Evolutionary conservation across 2,329 filamentous ascomycete species (phyloP).

Genomic region (Colletotrichum somersetense): DNA sequence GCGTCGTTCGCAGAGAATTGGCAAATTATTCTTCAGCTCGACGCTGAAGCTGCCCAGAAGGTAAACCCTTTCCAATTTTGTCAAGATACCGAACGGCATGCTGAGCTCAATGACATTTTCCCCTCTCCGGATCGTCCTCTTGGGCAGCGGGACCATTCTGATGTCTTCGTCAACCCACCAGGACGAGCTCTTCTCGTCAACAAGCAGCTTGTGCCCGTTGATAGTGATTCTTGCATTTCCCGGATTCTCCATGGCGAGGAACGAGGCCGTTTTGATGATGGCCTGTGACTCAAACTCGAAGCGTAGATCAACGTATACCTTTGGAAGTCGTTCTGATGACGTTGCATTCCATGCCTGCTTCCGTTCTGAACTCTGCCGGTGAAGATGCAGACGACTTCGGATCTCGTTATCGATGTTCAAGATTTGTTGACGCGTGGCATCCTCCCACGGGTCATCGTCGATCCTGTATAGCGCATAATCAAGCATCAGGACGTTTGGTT

Average conservation of each 20-base stretch:
- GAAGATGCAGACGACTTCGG: conserved; percentile 45
- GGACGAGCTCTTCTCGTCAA: background rate
- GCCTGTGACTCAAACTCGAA: conserved; percentile 46
- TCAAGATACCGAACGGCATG: conserved; percentile 48
- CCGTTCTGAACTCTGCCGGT: conserved; percentile 46
- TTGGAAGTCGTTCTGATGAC: conserved; percentile 42
- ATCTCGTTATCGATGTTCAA: conserved; percentile 49
- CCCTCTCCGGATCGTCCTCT: conserved; percentile 43
- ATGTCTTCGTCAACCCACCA: conserved; percentile 52
- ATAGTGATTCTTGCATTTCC: conserved; percentile 44
- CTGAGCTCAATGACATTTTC: conserved; percentile 44
- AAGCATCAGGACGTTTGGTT: conserved; percentile 49
- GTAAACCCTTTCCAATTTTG: conserved; percentile 49
- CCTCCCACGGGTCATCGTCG: conserved; percentile 43
- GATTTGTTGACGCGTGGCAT: conserved; percentile 43
- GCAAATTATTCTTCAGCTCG: conserved; percentile 32
- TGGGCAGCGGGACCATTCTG: conserved; percentile 44
- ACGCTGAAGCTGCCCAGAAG: conserved; percentile 48
- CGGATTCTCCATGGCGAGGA: conserved; percentile 47
- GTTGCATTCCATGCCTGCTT: conserved; percentile 48
- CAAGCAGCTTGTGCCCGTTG: conserved; percentile 39
- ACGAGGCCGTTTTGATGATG: conserved; percentile 29
- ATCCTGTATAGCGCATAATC: conserved; percentile 48
- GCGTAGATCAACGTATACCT: conserved; percentile 43
- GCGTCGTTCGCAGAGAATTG: conserved; percentile 17